Conservation (phyloP, 2,329 filamentous ascomycete species). For the Fusarium lyarnte region DNA sequence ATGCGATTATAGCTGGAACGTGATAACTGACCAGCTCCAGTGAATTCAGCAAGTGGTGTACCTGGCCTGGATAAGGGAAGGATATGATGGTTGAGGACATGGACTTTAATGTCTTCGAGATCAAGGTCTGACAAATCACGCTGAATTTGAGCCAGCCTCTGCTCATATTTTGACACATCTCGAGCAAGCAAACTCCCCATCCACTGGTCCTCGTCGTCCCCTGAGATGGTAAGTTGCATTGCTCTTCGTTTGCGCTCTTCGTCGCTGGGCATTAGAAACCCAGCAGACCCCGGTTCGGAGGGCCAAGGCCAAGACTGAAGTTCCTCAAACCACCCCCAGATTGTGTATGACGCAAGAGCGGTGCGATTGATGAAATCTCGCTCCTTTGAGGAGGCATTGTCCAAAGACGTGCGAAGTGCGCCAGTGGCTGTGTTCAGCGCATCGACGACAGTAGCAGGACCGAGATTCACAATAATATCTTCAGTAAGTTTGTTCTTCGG, state of each 20-base stretch:
- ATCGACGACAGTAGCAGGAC: constrained; percentile 68
- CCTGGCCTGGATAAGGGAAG: constrained; percentile 58
- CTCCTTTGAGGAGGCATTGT: constrained; percentile 70
- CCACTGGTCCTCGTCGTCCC: constrained; percentile 54
- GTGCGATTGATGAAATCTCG: constrained; percentile 77
- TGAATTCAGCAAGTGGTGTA: constrained; percentile 48
- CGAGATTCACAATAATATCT: constrained; percentile 69
- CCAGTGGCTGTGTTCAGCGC: constrained; percentile 65
- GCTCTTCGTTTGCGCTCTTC: constrained; percentile 54
- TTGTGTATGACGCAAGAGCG: constrained; percentile 74
- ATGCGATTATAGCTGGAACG: constrained; percentile 72
- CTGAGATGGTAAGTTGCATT: constrained; percentile 35
- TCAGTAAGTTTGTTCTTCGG: constrained; percentile 58
- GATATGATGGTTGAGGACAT: constrained; percentile 85
- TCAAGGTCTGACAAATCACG: constrained; percentile 75
- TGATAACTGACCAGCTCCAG: constrained; percentile 52
- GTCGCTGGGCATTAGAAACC: constrained; percentile 61
- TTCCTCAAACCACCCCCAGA: constrained; percentile 81
- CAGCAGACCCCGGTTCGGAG: constrained; percentile 56
- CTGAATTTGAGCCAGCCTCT: constrained; percentile 77
- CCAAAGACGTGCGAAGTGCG: constrained; percentile 66
- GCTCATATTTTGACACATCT: constrained; percentile 75
- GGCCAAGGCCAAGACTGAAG: constrained; percentile 70
- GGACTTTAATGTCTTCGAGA: constrained; percentile 88
- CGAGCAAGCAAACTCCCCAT: constrained; percentile 75